A percentile compares a stretch with the other conserved stretches of the same genome.
Evolutionary conservation across 768 basidiomycete species (phyloP).

Genomic region (Xerocomus potaroensis): DNA sequence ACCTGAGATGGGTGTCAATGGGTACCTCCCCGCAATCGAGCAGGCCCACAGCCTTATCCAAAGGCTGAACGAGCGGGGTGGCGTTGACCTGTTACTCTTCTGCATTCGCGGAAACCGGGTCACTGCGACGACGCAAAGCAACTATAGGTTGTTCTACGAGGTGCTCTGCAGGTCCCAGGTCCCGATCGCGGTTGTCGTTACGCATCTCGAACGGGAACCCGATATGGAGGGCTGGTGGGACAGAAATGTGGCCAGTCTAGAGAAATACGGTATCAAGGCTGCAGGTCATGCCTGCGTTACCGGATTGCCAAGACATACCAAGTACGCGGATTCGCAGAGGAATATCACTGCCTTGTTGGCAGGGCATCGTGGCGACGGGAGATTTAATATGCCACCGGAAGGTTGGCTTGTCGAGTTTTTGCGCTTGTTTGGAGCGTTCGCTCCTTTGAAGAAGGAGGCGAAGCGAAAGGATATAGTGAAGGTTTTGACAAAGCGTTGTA

Average conservation of each 20-base stretch:
- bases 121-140: too few relatives aligned
- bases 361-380: slow-evolving; percentile 10
- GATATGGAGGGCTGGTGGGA: slow-evolving; percentile 34
- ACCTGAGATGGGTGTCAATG: neutral
- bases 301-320: slow-evolving; percentile 25
- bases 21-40: slow-evolving; percentile 28
- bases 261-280: slow-evolving; percentile 24
- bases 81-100: slow-evolving; percentile 16
- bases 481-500: slow-evolving; percentile 28
- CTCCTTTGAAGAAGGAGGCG: slow-evolving; percentile 16
- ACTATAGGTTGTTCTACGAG: too few relatives aligned
- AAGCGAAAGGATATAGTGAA: slow-evolving; percentile 23
- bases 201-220: slow-evolving; percentile 25
- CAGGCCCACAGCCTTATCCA: slow-evolving; percentile 32
- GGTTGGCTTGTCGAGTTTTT: slow-evolving; percentile 22
- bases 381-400: slow-evolving; percentile 24
- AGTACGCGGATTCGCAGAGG: slow-evolving; percentile 20
- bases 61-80: slow-evolving; percentile 24
- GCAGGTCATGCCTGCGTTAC: slow-evolving; percentile 22
- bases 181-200: neutral
- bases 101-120: too few relatives aligned
- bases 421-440: slow-evolving; percentile 20
- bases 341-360: slow-evolving; percentile 14
- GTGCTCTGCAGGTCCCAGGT: neutral
- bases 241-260: slow-evolving; percentile 21